phyloP scores from a whole-genome alignment of 139 green algal genomes.

The Spirogloea muscicola region DNA sequence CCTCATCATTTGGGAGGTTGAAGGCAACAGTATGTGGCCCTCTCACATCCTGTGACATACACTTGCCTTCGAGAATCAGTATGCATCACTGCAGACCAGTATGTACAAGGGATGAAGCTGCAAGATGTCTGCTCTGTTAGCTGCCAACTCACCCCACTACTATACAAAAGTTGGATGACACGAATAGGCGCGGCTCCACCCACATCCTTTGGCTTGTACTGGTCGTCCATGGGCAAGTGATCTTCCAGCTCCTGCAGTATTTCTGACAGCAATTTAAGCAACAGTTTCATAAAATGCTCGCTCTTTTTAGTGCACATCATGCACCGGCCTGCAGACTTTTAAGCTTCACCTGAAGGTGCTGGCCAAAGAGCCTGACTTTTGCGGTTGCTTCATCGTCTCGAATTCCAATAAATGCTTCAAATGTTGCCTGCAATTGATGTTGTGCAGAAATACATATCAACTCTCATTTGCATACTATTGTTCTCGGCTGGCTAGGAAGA shows the following conservation, averaged over 20 bases:
- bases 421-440: constrained; percentile 21
- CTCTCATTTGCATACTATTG: no score
- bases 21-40: constrained; percentile 22
- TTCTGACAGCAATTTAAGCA: not conserved
- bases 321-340: not conserved
- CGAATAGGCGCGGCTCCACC: constrained; percentile 5
- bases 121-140: no score
- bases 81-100: no score
- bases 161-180: constrained; percentile 18
- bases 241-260: constrained; percentile 16
- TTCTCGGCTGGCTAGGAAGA: no score
- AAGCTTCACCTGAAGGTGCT: constrained; percentile 3
- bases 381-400: constrained; percentile 12
- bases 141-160: not conserved
- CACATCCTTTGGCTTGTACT: constrained; percentile 5
- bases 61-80: no score
- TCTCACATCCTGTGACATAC: constrained; percentile 9
- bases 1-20: constrained; percentile 30
- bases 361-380: constrained; percentile 5
- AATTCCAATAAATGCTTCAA: constrained; percentile 12
- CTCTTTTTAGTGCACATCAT: not conserved
- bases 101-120: no score
- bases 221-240: constrained; percentile 19
- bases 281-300: not conserved
- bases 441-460: not conserved